Base-by-base conservation (phyloP, 2,329 filamentous ascomycete species). In the Rutstroemia sp. region DNA sequence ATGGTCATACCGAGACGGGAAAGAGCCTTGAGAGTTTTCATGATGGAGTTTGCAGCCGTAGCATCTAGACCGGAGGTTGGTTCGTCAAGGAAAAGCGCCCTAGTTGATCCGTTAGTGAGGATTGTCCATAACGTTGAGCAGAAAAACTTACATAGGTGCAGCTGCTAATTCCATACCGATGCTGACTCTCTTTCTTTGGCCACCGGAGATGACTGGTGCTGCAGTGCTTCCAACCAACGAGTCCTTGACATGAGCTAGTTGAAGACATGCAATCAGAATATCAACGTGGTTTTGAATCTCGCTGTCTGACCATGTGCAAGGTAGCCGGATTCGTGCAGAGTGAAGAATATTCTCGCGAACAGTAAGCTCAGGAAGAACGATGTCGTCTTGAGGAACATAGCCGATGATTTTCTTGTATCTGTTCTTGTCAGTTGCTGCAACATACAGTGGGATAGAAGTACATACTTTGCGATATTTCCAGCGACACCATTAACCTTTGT, bases 1-100 rank as follows among this genome's bases (percentile, higher is more conserved):
- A 82, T 72, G 1, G 78, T 78, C 62, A 81, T 78, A 0, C 78
- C 78, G 0, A 73, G 72, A 48, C 75, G 71, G 0, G 83, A 78
- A 0, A 87, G 75, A 62, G 83, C 84, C 54, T 82, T 77, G 1
- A 88, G 69, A 63, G 87, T 81, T 0, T 76, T 70, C 57, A 79
- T 78, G 46, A 87, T 86, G 0, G 82, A 79, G 76, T 81, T 86
- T 0, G 83, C 79, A 48, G 76, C 80, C 67, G 86, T 79, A 0
- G 76, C 79, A 65, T 87, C 84, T 0, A 88, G 76, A 41, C 84
- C 84, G 17, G 76, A 68, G 54, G 82, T 78, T 12, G 81, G 82
- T 64, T 84, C 81, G 50, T 85, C 82, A 7, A 84, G 73, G 68
- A 84, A 86, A 0, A 85, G 70, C 0, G 84, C 73, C 63, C 52